Evolutionary conservation across 2,329 filamentous ascomycete genomes (phyloP).

Genomic region (Colletotrichum shisoi): DNA sequence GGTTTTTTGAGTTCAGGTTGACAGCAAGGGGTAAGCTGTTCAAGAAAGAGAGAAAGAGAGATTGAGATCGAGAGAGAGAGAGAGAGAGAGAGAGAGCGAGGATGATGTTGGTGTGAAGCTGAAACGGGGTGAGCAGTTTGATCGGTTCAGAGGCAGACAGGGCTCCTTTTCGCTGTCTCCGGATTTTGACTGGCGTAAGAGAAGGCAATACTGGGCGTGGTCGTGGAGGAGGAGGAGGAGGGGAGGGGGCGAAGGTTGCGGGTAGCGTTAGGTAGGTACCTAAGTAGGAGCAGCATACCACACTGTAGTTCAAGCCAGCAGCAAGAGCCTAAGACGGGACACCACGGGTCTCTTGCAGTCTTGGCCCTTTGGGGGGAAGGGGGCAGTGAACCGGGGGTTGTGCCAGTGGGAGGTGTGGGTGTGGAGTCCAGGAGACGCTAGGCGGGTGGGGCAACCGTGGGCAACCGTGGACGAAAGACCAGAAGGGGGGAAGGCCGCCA

Average conservation of each 20-base stretch:
- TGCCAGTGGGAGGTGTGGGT: slow-evolving; percentile 25
- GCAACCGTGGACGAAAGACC: slow-evolving; percentile 21
- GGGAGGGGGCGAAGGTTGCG: slow-evolving; percentile 12
- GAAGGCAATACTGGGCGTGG: slow-evolving; percentile 15
- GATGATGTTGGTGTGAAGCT: slow-evolving; percentile 44
- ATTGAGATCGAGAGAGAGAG: slow-evolving; percentile 25
- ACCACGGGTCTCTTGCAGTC: slow-evolving; percentile 9
- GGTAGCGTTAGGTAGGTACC: slow-evolving; percentile 1
- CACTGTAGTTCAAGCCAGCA: slow-evolving; percentile 8
- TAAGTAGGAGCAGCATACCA: slow-evolving; percentile 6
- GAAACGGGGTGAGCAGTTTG: slow-evolving; percentile 51
- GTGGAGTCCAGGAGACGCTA: slow-evolving; percentile 27
- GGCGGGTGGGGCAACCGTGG: slow-evolving; percentile 25
- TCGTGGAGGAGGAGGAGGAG: slow-evolving; percentile 16
- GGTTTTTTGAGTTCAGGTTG: slow-evolving; percentile 18
- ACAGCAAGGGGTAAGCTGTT: slow-evolving; percentile 32
- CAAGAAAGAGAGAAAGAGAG: slow-evolving; percentile 41
- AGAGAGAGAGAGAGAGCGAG: slow-evolving; percentile 39
- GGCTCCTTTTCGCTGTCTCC: slow-evolving; percentile 40
- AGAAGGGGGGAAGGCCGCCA: slow-evolving; percentile 17
- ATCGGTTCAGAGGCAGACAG: slow-evolving; percentile 46
- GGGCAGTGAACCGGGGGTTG: slow-evolving; percentile 21
- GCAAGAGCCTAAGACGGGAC: slow-evolving; percentile 8
- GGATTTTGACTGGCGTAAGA: slow-evolving; percentile 33
- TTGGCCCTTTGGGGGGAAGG: neutral